Base-by-base conservation (phyloP, 169 alveolate species). In the Cryptosporidium canis region DNA sequence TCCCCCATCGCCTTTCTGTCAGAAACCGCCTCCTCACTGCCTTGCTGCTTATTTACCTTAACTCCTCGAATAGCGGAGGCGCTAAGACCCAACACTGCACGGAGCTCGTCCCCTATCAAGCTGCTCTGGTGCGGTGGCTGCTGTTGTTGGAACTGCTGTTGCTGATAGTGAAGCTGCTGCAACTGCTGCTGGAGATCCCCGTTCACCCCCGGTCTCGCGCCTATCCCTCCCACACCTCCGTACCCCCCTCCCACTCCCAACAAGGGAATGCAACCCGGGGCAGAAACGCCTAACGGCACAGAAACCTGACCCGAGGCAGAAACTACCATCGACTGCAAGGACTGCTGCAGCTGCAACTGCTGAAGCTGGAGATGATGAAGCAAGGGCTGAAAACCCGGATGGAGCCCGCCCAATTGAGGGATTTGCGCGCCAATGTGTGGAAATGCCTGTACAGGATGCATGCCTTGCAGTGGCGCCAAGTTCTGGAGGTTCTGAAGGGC, bases 61-160 rank as follows among this genome's bases (percentile, higher is more conserved):
- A 77, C 55, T 33, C 87, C 87, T 58, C 87, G 35, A 39, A 77
- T 77, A 21, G 87, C 87, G 2, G 87, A 77, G 14, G 87, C 87
- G 31, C 87, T 77, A 7, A 77, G 39, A 56, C 87, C 87, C 6
- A 77, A 45, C 33, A 77, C 87, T 1, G 87, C 87, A 16, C 70
- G 47, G 3, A 77, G 33, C 61, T 77, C 87, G 18, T 77, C 87
- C 21, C 87, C 87, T 29, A 77, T 77, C 14, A 45, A 24, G 29
- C 16, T 67, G 83, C 2, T 67, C 21, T 41, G 58, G 6, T 37
- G 41, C 35, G 12, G 47, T 0, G 27, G 67, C 48, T n/a, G 41
- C 16, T 68, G 67, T 24, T 44, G 37, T 0, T 44, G 64, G n/a
- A 1, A n/a, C n/a, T n/a, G 35, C 65, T 43, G 65, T 35, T 65